Evolutionary conservation across 2,329 filamentous ascomycete species (phyloP).

Genomic region (Sporothrix protearum): DNA sequence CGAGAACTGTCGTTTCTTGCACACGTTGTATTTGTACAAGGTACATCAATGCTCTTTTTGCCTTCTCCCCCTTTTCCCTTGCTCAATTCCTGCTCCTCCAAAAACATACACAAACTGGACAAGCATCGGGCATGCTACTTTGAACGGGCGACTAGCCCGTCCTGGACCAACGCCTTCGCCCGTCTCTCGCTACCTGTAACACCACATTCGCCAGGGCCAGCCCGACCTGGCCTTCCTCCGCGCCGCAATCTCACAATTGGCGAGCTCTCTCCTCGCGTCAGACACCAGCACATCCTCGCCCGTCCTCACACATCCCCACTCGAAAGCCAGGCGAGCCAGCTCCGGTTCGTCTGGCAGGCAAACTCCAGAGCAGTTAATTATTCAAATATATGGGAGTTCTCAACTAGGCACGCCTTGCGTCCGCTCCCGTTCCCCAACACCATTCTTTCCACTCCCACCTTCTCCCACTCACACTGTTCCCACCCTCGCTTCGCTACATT

Average conservation of each 20-base stretch:
- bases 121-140: slow-evolving; percentile 15
- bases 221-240: background rate
- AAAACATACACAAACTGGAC: background rate
- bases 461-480: background rate
- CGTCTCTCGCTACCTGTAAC: slow-evolving; percentile 29
- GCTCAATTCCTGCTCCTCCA: too few relatives aligned
- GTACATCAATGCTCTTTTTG: too few relatives aligned
- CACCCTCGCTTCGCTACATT: background rate
- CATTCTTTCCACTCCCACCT: background rate
- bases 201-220: slow-evolving; percentile 29
- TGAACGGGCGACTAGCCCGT: slow-evolving; percentile 17
- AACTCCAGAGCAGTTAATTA: background rate
- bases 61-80: background rate
- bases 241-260: slow-evolving; percentile 21
- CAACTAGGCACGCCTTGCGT: background rate
- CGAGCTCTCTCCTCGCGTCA: slow-evolving; percentile 1
- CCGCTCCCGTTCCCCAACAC: background rate
- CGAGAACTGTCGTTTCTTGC: too few relatives aligned
- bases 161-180: slow-evolving; percentile 7
- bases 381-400: background rate
- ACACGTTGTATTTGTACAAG: too few relatives aligned
- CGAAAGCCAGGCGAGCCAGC: background rate
- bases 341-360: background rate
- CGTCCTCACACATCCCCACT: background rate
- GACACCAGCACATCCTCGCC: background rate